These are phyloP conservation scores for Pestalotiopsis sp. DNA, from an alignment of 2,329 filamentous ascomycete species.

Conservation along the genomic window DNA sequence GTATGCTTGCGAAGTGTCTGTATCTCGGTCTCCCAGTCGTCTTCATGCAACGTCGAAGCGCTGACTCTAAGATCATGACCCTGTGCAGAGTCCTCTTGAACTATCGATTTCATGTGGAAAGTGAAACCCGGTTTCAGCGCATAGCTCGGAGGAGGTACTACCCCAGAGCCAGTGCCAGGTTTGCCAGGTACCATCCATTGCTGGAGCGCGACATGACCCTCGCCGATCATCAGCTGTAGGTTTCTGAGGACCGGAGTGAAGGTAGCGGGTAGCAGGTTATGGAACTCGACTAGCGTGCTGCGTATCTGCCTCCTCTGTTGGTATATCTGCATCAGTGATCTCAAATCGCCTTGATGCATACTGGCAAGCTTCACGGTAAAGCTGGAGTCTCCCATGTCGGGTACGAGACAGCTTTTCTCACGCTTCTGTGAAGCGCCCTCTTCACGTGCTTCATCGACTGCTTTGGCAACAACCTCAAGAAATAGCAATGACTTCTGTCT, in stretches of 20 bases:
- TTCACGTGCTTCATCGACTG: slow-evolving; percentile 22
- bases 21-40: background rate
- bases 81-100: too few relatives aligned
- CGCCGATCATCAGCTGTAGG: background rate
- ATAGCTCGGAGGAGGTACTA: too few relatives aligned
- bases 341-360: too few relatives aligned
- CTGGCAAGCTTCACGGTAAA: background rate
- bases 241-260: background rate
- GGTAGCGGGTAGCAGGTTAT: background rate
- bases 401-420: background rate
- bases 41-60: too few relatives aligned
- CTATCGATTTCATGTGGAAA: too few relatives aligned
- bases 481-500: slow-evolving; percentile 39
- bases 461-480: slow-evolving; percentile 38
- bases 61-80: too few relatives aligned
- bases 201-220: background rate
- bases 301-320: background rate
- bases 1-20: slow-evolving; percentile 36
- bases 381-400: background rate
- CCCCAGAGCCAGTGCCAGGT: background rate
- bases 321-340: background rate
- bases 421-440: slow-evolving; percentile 10
- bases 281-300: background rate
- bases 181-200: background rate
- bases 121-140: too few relatives aligned